Evolutionary conservation across 1,284 basidiomycete genomes (phyloP).

Genomic region (Meripilus lineatus): DNA sequence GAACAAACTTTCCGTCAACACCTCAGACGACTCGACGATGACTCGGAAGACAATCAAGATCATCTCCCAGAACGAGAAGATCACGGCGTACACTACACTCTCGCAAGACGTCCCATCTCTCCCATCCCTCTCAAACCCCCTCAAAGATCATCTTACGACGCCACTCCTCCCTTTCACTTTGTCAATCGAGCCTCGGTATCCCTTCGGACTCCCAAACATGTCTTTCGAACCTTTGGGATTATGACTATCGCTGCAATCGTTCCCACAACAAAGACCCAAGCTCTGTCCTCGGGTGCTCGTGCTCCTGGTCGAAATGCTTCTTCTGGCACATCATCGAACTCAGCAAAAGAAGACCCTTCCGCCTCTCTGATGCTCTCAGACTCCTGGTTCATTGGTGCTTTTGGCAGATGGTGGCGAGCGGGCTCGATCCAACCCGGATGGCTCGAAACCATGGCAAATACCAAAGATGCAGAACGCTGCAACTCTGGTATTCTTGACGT

Average conservation of each 20-base stretch:
- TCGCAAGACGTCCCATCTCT: constrained; percentile 27
- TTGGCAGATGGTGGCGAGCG: constrained; percentile 85
- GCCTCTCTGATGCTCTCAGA: constrained; percentile 56
- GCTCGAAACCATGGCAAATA: constrained; percentile 55
- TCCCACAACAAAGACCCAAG: no score
- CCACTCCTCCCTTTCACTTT: constrained; percentile 72
- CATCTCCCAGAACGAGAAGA: constrained; percentile 31
- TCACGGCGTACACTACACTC: constrained; percentile 29
- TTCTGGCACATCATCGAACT: constrained; percentile 25
- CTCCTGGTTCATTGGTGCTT: constrained; percentile 84
- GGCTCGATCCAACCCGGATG: constrained; percentile 69
- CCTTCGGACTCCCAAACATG: constrained; percentile 89
- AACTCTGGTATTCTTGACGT: constrained; percentile 69
- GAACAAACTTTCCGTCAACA: constrained; percentile 94
- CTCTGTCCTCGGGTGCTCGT: no score
- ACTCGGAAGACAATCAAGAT: constrained; percentile 51
- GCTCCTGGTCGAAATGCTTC: constrained; percentile 25
- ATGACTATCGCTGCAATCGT: constrained; percentile 82
- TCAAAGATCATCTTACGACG: constrained; percentile 24
- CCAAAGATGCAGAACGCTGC: constrained; percentile 69
- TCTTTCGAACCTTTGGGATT: constrained; percentile 79
- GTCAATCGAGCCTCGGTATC: constrained; percentile 89
- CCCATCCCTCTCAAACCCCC: constrained; percentile 22
- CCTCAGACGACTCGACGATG: constrained; percentile 81
- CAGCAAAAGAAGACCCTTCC: constrained; percentile 24